Percentiles rank a stretch among this genome's conserved stretches.
These are phyloP conservation scores for Exserohilum rostratum DNA, from an alignment of 2,329 filamentous ascomycete species.

Conservation along the genomic window DNA sequence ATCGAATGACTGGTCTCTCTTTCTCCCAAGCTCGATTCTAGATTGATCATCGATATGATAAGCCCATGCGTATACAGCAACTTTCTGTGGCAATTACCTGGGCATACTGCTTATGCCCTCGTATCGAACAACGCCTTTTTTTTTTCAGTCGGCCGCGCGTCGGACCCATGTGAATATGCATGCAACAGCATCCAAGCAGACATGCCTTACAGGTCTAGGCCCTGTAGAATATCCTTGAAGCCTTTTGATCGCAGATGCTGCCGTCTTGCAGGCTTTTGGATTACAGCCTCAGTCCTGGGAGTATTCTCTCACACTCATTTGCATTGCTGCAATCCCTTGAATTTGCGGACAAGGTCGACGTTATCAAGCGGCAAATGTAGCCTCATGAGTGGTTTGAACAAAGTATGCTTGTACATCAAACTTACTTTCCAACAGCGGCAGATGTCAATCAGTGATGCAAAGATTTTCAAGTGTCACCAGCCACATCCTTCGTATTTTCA, in stretches of 20 bases:
- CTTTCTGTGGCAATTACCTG: conserved; percentile 6
- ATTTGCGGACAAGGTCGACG: not conserved
- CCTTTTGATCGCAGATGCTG: not conserved
- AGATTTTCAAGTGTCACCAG: too few species aligned
- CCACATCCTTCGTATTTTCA: too few species aligned
- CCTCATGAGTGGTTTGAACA: too few species aligned
- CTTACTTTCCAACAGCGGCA: too few species aligned
- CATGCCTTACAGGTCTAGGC: not conserved
- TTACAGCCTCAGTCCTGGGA: not conserved
- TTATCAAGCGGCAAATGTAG: too few species aligned
- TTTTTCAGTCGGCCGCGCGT: conserved; percentile 1
- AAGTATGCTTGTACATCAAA: too few species aligned
- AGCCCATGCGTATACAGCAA: not conserved
- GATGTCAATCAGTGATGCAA: too few species aligned
- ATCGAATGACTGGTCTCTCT: conserved; percentile 13
- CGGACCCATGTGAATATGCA: conserved; percentile 1
- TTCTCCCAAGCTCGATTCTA: not conserved
- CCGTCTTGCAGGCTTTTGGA: not conserved
- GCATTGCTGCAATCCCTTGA: not conserved
- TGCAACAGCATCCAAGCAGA: conserved; percentile 1
- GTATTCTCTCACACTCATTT: not conserved
- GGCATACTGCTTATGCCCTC: conserved; percentile 1
- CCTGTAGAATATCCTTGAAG: not conserved
- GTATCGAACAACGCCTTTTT: not conserved
- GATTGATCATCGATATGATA: conserved; percentile 2